Evolutionary conservation across 1,284 basidiomycete genomes (phyloP), one percentile per base, ranked within the genome.

Genomic region (Cronartium quercuum): DNA sequence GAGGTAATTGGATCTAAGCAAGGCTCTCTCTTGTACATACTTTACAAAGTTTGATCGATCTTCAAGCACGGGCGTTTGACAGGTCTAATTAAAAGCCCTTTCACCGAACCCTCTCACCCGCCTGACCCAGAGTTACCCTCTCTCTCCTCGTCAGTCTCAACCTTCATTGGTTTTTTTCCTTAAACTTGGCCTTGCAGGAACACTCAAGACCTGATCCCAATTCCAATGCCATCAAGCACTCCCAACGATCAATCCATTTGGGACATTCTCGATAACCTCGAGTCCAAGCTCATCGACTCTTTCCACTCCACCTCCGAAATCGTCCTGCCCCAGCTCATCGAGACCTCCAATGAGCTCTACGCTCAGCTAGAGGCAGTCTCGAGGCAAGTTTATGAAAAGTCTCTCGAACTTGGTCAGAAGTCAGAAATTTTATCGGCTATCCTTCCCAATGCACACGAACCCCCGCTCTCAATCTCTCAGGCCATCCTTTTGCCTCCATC

Each of bases 321-420:
- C 0, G 40, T 69, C 12, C 21, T 60, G 7, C 68, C 68, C 3
- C 55, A 62, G 47, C 34, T 69, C 38, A 47, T 69, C 34, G 41
- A 69, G 38, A 61, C 24, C n/a, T 69, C 68, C 7, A 69, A 69
- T 44, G 40, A 69, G 21, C 68, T 69, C 38, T 34, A 34, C 37
- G 3, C 24, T 34, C 24, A 61, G 29, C 5, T 61, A 15, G 60
- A 61, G 29, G n/a, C 51, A 4, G 29, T 55, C 15, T 55, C 51
- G 29, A 55, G 29, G 29, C 51, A 55, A 55, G 51, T 24, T 55
- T 55, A 55, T 55, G 51, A 55, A n/a, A 55, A 55, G 29, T 55
- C 51, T 21, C 6, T 55, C 6, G 51, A 55, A 55, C 29, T 55
- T 21, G 15, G 51, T 55, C 29, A 18, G 3, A 55, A 55, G 29